Evolutionary conservation across 1,284 basidiomycete species (phyloP), one percentile per base, ranked within the genome.

Genomic region (Marasmius fiardii): DNA sequence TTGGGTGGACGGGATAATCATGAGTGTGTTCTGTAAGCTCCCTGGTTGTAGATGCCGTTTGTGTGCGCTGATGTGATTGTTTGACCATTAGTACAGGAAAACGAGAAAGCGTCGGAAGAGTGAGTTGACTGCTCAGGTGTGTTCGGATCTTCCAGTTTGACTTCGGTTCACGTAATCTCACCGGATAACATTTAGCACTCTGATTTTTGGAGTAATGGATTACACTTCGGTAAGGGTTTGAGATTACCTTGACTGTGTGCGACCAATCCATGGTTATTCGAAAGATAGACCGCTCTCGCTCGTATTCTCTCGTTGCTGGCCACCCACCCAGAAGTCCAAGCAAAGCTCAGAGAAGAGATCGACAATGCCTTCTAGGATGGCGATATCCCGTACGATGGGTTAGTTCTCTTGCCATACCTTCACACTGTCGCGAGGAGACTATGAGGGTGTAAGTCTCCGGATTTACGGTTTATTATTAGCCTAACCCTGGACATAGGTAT

Each of bases 21-120:
- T 81, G 51, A 80, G 75, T 54, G 70, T 75, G 51, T 61, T 81
- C 11, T 66, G 77, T 76, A 59, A 24, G 73, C 66, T 26, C 10
- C n/a, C 10, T 31, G 5, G 4, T 4, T 4, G 8, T 21, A 26
- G 31, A 4, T 20, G 18, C 39, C 33, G 28, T 41, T 16, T 5
- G 55, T 1, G 58, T 31, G 47, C 10, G 1, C 44, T 41, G 5
- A 24, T 21, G 21, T 37, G 5, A 18, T 33, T 21, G 28, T 41
- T 39, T 26, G 10, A 31, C 35, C 31, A 41, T 34, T 41, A 73
- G 71, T 73, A 62, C 67, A 61, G 55, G 68, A 64, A 14, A 73
- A 73, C 49, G 65, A 65, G 58, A 60, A 65, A 24, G 69, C 70
- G 3, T 52, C 62, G 0, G 65, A 66, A 11, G 67, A 67, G 52